Base-by-base conservation (phyloP, 148 eudicot genomes). In the Nepenthes gracilis region DNA sequence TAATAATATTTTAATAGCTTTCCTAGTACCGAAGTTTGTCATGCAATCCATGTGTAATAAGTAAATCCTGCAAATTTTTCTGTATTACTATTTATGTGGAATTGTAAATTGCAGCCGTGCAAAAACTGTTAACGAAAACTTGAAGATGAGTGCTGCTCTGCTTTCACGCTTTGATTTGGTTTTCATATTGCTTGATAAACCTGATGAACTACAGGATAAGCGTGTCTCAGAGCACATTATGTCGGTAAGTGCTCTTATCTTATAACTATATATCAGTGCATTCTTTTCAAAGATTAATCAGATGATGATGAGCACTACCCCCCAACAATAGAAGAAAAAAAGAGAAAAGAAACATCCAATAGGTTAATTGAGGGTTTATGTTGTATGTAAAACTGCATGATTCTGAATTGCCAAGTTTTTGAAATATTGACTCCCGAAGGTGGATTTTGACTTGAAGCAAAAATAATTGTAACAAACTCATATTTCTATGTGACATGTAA, bases 151-250 rank as follows among this genome's bases (percentile, higher is more conserved):
- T 70, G 86, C 85, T 67, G 83, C 99, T 67, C 81, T 93, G 32
- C 89, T 93, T 71, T 93, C 99, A 65, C 77, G 99, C 54, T 93
- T 93, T 78, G 99, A 93, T 83, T 71, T 93, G 83, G 95, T 89
- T 62, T 93, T 93, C 78, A 88, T 88, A 74, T 75, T 93, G 69
- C 92, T 93, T 56, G 99, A 93, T 81, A 84, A 74, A 75, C 99
- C 92, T 68, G 92, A 93, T 68, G 99, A 88, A 64, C 64, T 76
- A 59, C 72, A 82, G 80, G 99, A 93, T 68, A 89, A 86, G 77
- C 80, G 82, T 67, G 90, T 93, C 55, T 93, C 99, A 11, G 97
- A 93, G 76, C 99, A 93, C 79, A 93, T 93, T 68, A 88, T 89
- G 92, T 83, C 90, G 47, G 96, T 93, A 81, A 89, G 99, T 78